Base-by-base conservation (phyloP, 257 asterid species). In the Leonotis leonurus region DNA sequence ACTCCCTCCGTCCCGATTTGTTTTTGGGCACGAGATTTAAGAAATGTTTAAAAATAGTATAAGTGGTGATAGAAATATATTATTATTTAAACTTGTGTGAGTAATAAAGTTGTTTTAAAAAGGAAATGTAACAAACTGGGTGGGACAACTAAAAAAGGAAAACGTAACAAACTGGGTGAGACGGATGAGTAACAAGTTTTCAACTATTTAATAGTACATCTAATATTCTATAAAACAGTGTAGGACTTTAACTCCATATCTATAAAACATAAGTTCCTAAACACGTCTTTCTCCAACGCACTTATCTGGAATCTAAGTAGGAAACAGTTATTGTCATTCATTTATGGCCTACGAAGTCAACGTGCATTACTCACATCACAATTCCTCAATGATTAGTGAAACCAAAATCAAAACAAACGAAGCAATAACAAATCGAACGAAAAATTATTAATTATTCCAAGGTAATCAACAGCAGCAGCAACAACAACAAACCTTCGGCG, bases 401-500 rank as follows among this genome's bases (percentile, higher is more conserved):
- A 41, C 27, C 9, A 53, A 58, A 36, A 22, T 21, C 61, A 45
- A 27, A 20, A 11, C 25, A 27, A 26, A 43, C 5, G n/a, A n/a
- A n/a, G n/a, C n/a, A n/a, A n/a, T n/a, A n/a, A n/a, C n/a, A n/a
- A 54, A 12, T 32, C 1, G 8, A 0, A 6, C 26, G 7, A 13
- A 8, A 5, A 46, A 50, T 8, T 8, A 12, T 1, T 4, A 37
- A 12, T 8, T 33, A 13, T 14, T 14, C 4, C 43, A 46, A 56
- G 44, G 9, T 11, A 55, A 51, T 53, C n/a, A 8, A 16, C 4
- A 60, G 26, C 67, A 10, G 8, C 32, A 24, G 3, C 11, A 25
- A 7, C 5, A 14, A 30, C 17, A 67, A 48, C 72, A 25, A 48
- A 91, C 98, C 98, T 91, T 91, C 98, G 17, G 80, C 86, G 79